Conservation (phyloP, 2,329 filamentous ascomycete species). For the Aaosphaeria pasadenensis region DNA sequence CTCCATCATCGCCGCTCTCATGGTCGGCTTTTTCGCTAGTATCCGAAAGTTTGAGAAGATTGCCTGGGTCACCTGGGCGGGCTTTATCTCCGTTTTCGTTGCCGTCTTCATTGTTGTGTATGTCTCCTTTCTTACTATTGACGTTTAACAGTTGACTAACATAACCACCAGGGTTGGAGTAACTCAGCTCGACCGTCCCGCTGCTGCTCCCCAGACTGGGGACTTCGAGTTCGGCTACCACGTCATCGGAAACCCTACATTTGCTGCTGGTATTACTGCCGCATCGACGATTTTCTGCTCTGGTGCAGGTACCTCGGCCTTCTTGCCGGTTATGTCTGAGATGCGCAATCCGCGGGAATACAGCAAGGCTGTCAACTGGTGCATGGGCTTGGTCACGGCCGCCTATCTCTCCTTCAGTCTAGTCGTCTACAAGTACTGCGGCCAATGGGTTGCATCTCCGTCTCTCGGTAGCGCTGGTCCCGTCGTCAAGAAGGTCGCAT, state of each 20-base stretch:
- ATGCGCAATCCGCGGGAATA: constrained; percentile 60
- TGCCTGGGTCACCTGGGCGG: constrained; percentile 60
- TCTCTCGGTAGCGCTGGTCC: constrained; percentile 60
- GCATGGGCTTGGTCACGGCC: constrained; percentile 56
- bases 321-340: constrained; percentile 63
- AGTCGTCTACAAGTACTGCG: constrained; percentile 61
- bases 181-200: constrained; percentile 53
- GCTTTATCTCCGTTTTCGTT: constrained; percentile 56
- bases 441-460: constrained; percentile 61
- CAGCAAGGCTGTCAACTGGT: constrained; percentile 58
- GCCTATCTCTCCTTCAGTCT: constrained; percentile 58
- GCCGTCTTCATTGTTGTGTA: constrained; percentile 55
- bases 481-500: constrained; percentile 59
- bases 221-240: constrained; percentile 58
- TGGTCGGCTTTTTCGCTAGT: constrained; percentile 49
- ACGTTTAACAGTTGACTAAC: too few species aligned
- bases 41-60: constrained; percentile 60
- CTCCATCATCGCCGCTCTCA: constrained; percentile 51
- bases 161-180: constrained; percentile 44
- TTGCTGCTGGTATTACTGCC: constrained; percentile 57
- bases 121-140: too few species aligned
- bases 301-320: constrained; percentile 57
- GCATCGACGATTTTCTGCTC: constrained; percentile 57
- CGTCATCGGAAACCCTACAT: constrained; percentile 54
- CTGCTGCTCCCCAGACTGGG: constrained; percentile 57